Base-by-base conservation (phyloP, 2,329 filamentous ascomycete species). In the Leptodontidium sp. region DNA sequence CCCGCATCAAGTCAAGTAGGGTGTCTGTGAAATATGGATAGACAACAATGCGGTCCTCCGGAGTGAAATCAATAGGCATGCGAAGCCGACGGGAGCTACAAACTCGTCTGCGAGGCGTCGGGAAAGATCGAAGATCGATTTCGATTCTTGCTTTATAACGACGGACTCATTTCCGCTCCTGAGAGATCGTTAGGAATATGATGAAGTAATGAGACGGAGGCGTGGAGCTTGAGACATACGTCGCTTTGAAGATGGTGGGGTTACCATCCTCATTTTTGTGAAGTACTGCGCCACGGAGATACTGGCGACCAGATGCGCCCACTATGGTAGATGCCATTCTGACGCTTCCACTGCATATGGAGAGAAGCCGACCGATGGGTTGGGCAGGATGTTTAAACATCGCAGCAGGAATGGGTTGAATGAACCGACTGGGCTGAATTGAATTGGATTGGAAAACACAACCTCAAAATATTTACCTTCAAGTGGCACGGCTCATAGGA, bases 21-120 rank as follows among this genome's bases (percentile, higher is more conserved):
- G 53, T 57, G 12, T 57, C 53, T 38, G 11, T 14, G 53, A 57
- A 57, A n/a, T 57, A 57, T 14, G 53, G 26, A 12, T 57, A 57
- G 29, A 57, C 29, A 15, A 57, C 12, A n/a, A 38, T 57, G 45
- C 15, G n/a, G 14, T 32, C 26, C 12, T 57, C 53, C 9, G 12
- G 14, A 38, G 4, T 57, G 53, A 32, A 32, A n/a, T 57, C 29
- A 14, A 38, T 32, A n/a, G 14, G 53, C n/a, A 35, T 38, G 2
- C 53, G 53, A 35, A 57, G 53, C 26, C 53, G 26, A 17, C 32
- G 29, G 53, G 53, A 35, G 6, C 3, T n/a, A 12, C 11, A 32
- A 35, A 35, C 12, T 57, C 53, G 17, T 55, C 24, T 14, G 50
- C 50, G 50, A 55, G 7, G 9, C 29, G 50, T 17, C 15, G 50